Base-by-base conservation (phyloP, 2,329 filamentous ascomycete species). In the Curvularia sp. region DNA sequence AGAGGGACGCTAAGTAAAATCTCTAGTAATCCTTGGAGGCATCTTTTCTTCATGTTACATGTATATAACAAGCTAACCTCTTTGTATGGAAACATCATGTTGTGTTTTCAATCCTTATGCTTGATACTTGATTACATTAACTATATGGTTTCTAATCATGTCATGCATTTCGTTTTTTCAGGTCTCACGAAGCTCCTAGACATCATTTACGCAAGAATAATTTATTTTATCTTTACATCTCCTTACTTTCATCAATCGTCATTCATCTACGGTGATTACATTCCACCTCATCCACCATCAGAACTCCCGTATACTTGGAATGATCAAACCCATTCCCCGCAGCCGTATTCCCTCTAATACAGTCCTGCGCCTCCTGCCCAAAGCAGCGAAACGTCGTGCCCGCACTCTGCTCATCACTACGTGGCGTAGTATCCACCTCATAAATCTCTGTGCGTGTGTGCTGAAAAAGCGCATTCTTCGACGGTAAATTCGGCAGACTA, bases 401-500 rank as follows among this genome's bases (percentile, higher is more conserved):
- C 2, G 60, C 35, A 35, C 35, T 55, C 52, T 64, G 64, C 9
- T 39, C 61, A 1, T 57, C 60, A 2, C 12, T 3, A 7, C 43
- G 5, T 4, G 43, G 31, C 3, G 39, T 43, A 10, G 54, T 57
- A 15, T 66, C 39, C 6, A 41, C 7, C 31, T 60, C 26, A 35
- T 72, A 91, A 77, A 86, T 90, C 79, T 92, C 89, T 1, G 88
- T 88, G 20, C 81, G 84, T 10, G 86, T 84, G 73, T 92, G 89
- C 48, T 82, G 78, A 79, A 87, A 92, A 46, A 84, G 84, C 58
- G 88, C 74, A 41, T 83, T 56, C 56, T 58, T 85, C 20, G 86
- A 83, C 1, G 89, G 89, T 31, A 92, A 80, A 28, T 85, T 82
- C 0, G 89, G 87, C 1, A 92, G 84, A 1, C 87, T 86, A 73